These are phyloP conservation scores for Halenospora varia DNA, from an alignment of 495 filamentous ascomycete species.

Conservation along the genomic window DNA sequence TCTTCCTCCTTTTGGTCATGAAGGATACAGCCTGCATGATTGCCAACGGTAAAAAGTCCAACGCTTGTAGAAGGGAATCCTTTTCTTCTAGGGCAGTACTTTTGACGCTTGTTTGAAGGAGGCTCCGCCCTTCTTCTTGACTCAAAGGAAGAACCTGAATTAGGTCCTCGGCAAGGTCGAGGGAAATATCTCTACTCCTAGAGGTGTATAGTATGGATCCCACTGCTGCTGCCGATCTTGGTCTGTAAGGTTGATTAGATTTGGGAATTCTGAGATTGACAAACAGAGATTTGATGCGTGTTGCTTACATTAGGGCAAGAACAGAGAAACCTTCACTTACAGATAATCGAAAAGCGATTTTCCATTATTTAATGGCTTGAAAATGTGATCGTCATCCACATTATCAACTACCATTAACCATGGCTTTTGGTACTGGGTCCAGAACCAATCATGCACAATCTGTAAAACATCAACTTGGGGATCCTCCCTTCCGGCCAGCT, in stretches of 20 bases:
- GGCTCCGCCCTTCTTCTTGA: slow-evolving; percentile 5
- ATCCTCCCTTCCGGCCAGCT: slow-evolving; percentile 20
- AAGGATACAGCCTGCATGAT: slow-evolving; percentile 31
- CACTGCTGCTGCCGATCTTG: slow-evolving; percentile 20
- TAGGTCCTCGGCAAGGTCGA: slow-evolving; percentile 16
- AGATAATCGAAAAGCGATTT: not conserved
- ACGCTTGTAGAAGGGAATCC: not conserved
- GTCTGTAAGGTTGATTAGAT: slow-evolving; percentile 24
- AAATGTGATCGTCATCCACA: slow-evolving; percentile 40
- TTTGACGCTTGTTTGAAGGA: slow-evolving; percentile 11
- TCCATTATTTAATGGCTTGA: slow-evolving; percentile 34
- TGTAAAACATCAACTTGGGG: slow-evolving; percentile 21
- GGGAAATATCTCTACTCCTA: slow-evolving; percentile 25
- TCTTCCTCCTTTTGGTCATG: slow-evolving; percentile 25
- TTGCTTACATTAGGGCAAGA: not conserved
- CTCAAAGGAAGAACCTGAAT: slow-evolving; percentile 6
- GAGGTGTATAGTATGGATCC: slow-evolving; percentile 31
- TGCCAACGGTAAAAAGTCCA: slow-evolving; percentile 33
- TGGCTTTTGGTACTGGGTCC: slow-evolving; percentile 24
- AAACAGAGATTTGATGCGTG: too few relatives aligned
- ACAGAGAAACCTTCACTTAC: not conserved
- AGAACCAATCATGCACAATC: slow-evolving; percentile 36
- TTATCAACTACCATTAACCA: slow-evolving; percentile 52
- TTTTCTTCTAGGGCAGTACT: slow-evolving; percentile 10
- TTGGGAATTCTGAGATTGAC: not conserved